These are phyloP conservation scores for Zymoseptoria tritici DNA, from an alignment of 2,329 filamentous ascomycete genomes.

Conservation along the genomic window DNA sequence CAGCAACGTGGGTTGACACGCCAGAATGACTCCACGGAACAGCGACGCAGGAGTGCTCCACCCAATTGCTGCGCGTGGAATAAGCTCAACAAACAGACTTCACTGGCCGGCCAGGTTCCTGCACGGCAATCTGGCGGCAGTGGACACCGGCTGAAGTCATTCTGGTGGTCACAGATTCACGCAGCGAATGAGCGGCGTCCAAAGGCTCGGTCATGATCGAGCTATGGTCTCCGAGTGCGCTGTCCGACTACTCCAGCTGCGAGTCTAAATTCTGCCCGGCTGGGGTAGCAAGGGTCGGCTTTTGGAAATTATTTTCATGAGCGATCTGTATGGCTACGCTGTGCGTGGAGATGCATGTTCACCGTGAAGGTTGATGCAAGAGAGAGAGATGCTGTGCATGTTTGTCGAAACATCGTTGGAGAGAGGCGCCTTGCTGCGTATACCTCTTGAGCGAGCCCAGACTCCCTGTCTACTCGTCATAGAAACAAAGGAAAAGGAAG, in stretches of 20 bases:
- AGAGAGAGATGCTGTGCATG: not conserved
- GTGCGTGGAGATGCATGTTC: slow-evolving; percentile 6
- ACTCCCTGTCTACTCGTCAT: not conserved
- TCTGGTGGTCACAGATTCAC: slow-evolving; percentile 8
- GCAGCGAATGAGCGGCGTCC: slow-evolving; percentile 10
- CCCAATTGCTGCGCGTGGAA: slow-evolving; percentile 9
- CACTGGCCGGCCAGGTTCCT: slow-evolving; percentile 2
- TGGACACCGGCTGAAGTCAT: slow-evolving; percentile 13
- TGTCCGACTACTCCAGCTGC: slow-evolving; percentile 7
- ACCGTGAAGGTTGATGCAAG: not conserved
- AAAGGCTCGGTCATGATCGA: not conserved
- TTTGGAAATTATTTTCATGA: slow-evolving; percentile 10
- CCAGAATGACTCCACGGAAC: slow-evolving; percentile 17
- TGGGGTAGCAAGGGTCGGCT: slow-evolving; percentile 9
- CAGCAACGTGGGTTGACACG: slow-evolving; percentile 14
- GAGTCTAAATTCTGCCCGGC: slow-evolving; percentile 12
- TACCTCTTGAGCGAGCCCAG: not conserved
- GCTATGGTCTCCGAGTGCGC: not conserved
- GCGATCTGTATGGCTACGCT: slow-evolving; percentile 10
- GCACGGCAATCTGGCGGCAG: slow-evolving; percentile 20
- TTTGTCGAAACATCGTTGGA: not conserved
- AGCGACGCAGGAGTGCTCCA: not conserved
- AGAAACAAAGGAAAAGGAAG: not conserved
- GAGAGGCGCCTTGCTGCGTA: not conserved
- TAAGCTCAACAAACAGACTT: slow-evolving; percentile 7